Evolutionary conservation across 2,329 filamentous ascomycete genomes (phyloP), one percentile per base, ranked within the genome.

Genomic region (Botrytis deweyae): DNA sequence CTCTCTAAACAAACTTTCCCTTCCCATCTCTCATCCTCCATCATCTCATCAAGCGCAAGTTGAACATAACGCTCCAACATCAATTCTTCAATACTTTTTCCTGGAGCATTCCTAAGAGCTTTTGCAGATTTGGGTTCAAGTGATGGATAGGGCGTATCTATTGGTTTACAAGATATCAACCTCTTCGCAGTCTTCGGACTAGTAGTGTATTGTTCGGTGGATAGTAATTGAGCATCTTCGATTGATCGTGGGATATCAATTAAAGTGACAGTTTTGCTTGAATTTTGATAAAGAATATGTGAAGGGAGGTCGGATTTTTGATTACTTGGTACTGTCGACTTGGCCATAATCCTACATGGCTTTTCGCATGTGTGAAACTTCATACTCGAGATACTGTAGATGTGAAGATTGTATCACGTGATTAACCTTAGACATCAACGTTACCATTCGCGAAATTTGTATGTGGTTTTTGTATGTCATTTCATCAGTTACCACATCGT

Each of bases 221-320:
- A 70, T 9, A 72, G 29, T 12, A 20, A 72, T 82, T 94, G 92
- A 29, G 88, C 89, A 74, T 88, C 85, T 76, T 92, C 90, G 58
- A 94, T 87, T 2, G 92, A 93, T 29, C 85, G 84, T 38, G 92
- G 92, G 64, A 94, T 88, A 78, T 95, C 92, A 36, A 91, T 85
- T 46, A 70, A 33, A 0, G 66, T 63, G 12, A 73, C 18, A 16
- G 66, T 58, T 38, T 58, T 29, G 14, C 9, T 29, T 7, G 7
- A 20, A 14, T 66, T 58, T 36, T 72, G 70, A 29, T 72, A 66
- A 38, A 72, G 36, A 5, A 72, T 72, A 9, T 72, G 70, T 25
- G 61, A 22, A 29, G 59, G 69, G 25, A 46, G 59, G 2, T 42
- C 4, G 6, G 14, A 38, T 9, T 33, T 10, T 20, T 67, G 64